phyloP scores from a whole-genome alignment of 1,139 yeast species.

The Eremothecium gossypii region DNA sequence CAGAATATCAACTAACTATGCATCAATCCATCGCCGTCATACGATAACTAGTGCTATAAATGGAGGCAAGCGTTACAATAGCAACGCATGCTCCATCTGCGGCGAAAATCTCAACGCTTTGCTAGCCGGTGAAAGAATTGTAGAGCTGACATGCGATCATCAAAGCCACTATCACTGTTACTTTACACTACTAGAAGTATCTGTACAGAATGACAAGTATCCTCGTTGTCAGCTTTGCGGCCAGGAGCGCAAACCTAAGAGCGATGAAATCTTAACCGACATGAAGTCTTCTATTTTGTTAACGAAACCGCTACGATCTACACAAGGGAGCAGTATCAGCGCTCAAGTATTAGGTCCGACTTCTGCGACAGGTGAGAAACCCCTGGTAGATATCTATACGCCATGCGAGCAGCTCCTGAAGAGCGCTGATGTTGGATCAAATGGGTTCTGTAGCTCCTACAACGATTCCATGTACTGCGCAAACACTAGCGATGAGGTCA shows the following conservation, averaged over 20 bases:
- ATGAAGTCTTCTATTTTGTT: slow-evolving; percentile 16
- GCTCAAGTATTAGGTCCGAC: background rate
- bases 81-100: slow-evolving; percentile 30
- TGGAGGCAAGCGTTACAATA: slow-evolving; percentile 18
- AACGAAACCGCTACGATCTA: background rate
- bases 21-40: slow-evolving; percentile 7
- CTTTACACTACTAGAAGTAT: slow-evolving; percentile 13
- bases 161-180: slow-evolving; percentile 26
- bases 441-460: slow-evolving; percentile 17
- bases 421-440: slow-evolving; percentile 23
- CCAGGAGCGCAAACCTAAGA: slow-evolving; percentile 16
- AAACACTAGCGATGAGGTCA: background rate
- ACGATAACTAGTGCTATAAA: slow-evolving; percentile 8
- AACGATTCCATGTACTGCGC: background rate
- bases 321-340: background rate
- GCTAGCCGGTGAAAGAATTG: slow-evolving; percentile 29
- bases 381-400: slow-evolving; percentile 10
- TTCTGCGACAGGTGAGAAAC: background rate
- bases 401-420: slow-evolving; percentile 24
- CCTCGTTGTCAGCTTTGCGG: slow-evolving; percentile 27
- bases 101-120: slow-evolving; percentile 28
- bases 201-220: slow-evolving; percentile 7
- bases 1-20: slow-evolving; percentile 18
- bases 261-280: slow-evolving; percentile 22
- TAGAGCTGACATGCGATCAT: slow-evolving; percentile 30